phyloP scores from a whole-genome alignment of 192 early-diverging fungal genomes.

The Backusella mclennaniae region DNA sequence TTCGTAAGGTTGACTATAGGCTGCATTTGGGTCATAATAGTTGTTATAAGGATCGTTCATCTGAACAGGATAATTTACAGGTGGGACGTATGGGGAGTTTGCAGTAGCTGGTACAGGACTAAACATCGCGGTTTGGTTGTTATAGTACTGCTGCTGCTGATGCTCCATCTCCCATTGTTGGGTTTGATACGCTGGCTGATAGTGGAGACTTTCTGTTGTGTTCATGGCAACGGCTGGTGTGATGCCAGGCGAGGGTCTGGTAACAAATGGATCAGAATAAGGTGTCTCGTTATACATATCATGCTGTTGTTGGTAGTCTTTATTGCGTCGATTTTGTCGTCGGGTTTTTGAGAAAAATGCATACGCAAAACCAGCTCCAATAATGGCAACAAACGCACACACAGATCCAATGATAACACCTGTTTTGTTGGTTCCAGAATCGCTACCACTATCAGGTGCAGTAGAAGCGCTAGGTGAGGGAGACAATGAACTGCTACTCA shows the following conservation, averaged over 20 bases:
- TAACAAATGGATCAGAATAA: not conserved
- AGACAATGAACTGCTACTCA: not conserved
- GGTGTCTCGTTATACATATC: not conserved
- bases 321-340: conserved; percentile 26
- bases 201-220: not conserved
- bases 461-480: not conserved
- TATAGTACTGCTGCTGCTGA: not conserved
- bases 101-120: not conserved
- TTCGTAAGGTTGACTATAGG: not conserved
- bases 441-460: not conserved
- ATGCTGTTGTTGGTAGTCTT: conserved; percentile 12
- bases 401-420: conserved; percentile 38
- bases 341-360: conserved; percentile 40
- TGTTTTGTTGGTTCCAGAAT: conserved; percentile 23
- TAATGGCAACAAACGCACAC: conserved; percentile 35
- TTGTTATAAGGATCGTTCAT: not conserved
- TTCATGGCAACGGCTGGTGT: not conserved
- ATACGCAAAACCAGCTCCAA: conserved; percentile 38
- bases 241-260: not conserved
- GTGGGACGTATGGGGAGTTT: not conserved
- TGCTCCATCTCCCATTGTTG: conserved; percentile 11
- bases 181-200: not conserved
- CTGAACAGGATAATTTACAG: not conserved
- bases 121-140: not conserved
- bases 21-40: conserved; percentile 10